Base-by-base conservation (phyloP, 1,284 basidiomycete species). In the Tilletia walkeri region DNA sequence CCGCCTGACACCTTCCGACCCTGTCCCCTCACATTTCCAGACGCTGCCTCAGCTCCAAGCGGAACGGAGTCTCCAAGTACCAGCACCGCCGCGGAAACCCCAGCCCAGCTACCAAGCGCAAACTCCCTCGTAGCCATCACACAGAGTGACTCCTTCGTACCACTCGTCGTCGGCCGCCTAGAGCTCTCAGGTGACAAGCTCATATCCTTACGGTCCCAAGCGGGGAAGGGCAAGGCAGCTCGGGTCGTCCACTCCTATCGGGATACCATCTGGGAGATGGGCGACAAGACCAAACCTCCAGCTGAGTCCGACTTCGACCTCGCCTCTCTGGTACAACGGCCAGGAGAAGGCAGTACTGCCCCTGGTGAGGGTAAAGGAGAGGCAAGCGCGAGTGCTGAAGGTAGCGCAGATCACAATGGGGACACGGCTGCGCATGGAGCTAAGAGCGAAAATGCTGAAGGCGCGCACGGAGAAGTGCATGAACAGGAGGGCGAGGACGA, bases 151-250 rank as follows among this genome's bases (percentile, higher is more conserved):
- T 53, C 50, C 50, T 24, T 24, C 18, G 6, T 53, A 10, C 50
- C 50, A 10, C 50, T 53, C 50, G 50, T 53, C 50, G 50, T 53
- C 50, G 50, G 12, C 50, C 50, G 50, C 50, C 50, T 53, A 10
- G 50, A 53, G 50, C 50, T n/a, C 12, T 5, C 50, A 9, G 50
- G 50, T 18, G 50, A 53, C 12, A 18, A 53, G 12, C 50, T 53
- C 10, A 24, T 53, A 10, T 10, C 7, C 18, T 24, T 53, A 18
- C 50, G 50, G 6, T 53, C 50, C 16, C 18, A 18, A 24, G 12
- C 50, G 16, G 50, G 50, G 18, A 53, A 53, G 16, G 50, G 50
- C 50, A 53, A 24, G 50, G 50, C 50, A 6, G 50, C 50, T 18
- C 50, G 50, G 12, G 50, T 53, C 6, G 50, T 53, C 12, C 50